A percentile compares a stretch with the other conserved stretches of the same genome.
Conservation (phyloP, 148 eudicot genomes). For the Gaultheria prostrata region DNA sequence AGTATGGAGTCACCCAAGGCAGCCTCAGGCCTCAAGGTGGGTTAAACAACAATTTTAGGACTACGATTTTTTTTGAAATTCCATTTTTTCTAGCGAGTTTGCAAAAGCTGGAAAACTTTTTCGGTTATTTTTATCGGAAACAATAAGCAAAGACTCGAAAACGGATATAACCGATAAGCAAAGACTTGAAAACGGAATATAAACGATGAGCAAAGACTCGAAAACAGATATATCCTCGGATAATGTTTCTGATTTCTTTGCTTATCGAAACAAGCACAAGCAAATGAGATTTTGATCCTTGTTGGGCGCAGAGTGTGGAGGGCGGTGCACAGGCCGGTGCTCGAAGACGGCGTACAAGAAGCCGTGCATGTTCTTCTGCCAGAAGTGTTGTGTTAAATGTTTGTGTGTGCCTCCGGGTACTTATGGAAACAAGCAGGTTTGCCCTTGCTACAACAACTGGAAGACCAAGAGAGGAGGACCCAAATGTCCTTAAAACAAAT, state of each 20-base stretch:
- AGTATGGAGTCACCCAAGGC: conserved; percentile 45
- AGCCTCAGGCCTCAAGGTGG: conserved; percentile 53
- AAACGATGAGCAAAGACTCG: too few species aligned
- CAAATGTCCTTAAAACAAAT: conserved; percentile 39
- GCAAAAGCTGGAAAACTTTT: not conserved
- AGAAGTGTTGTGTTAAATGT: conserved; percentile 48
- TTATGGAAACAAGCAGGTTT: conserved; percentile 54
- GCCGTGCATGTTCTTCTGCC: conserved; percentile 48
- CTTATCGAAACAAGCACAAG: not conserved
- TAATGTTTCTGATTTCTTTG: not conserved
- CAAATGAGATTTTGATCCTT: not conserved
- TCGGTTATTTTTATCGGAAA: too few species aligned
- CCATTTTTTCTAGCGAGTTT: not conserved
- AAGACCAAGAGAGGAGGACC: conserved; percentile 61
- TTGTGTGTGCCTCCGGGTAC: conserved; percentile 64
- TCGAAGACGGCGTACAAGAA: conserved; percentile 47
- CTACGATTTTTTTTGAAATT: not conserved
- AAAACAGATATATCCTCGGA: too few species aligned
- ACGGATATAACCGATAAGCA: too few species aligned
- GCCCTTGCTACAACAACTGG: conserved; percentile 70
- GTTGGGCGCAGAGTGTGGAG: conserved; percentile 36
- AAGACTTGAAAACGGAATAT: too few species aligned
- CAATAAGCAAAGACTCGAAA: too few species aligned
- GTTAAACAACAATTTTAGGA: not conserved
- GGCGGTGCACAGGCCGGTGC: conserved; percentile 39